phyloP scores from a whole-genome alignment of 208 protist genomes.

The Leishmania aethiopica region DNA sequence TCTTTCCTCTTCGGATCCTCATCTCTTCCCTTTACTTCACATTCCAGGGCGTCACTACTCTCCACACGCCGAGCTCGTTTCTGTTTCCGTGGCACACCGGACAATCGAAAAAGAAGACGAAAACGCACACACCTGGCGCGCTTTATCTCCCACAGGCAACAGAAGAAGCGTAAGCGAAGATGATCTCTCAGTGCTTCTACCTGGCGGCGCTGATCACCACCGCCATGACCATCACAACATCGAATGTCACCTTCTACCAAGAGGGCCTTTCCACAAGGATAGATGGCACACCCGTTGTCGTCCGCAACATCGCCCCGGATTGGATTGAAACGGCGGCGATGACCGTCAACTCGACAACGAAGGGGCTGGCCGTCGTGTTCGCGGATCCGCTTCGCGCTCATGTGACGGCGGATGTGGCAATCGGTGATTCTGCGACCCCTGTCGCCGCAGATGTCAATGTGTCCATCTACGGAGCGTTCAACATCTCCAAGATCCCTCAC shows the following conservation, averaged over 20 bases:
- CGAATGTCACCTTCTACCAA: conserved; percentile 7
- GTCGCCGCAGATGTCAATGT: not conserved
- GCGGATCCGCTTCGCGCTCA: conserved; percentile 7
- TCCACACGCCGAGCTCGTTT: not conserved
- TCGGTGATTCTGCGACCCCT: not conserved
- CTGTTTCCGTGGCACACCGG: not conserved
- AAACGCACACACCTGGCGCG: not conserved
- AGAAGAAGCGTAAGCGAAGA: not conserved
- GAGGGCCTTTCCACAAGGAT: not conserved
- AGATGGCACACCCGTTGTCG: not conserved
- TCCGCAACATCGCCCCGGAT: not conserved
- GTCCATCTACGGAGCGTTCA: not conserved
- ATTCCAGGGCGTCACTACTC: not conserved
- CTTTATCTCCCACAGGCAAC: not conserved
- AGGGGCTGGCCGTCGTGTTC: not conserved
- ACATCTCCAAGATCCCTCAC: conserved; percentile 5
- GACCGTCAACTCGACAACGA: conserved; percentile 12
- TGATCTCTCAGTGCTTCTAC: conserved; percentile 20
- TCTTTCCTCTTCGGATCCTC: not conserved
- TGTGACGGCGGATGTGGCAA: not conserved
- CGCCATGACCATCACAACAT: conserved; percentile 9
- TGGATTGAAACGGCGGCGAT: not conserved
- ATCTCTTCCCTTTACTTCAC: not conserved
- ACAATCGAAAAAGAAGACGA: too few species aligned
- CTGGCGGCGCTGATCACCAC: conserved; percentile 16